Percentiles rank a stretch among this genome's conserved stretches.
Conservation (phyloP, 345 rosid genomes). For the Pistacia atlantica region DNA sequence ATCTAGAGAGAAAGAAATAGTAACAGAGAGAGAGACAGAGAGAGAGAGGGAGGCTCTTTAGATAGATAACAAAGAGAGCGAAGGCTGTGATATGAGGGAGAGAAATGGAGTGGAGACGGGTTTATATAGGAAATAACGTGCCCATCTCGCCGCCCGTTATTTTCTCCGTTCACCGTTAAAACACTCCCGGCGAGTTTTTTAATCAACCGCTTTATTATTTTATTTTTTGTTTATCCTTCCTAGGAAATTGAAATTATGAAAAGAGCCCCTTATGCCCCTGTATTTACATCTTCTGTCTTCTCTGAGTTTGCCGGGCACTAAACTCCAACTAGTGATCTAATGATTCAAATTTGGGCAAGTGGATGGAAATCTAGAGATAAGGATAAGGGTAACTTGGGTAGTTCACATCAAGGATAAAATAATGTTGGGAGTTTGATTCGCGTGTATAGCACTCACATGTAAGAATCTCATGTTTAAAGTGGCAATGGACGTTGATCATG, state of each 20-base stretch:
- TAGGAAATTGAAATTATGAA: not conserved
- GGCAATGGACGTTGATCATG: not conserved
- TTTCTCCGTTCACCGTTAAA: constrained; percentile 33
- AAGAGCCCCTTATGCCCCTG: not conserved
- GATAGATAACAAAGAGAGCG: constrained; percentile 8
- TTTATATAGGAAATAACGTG: constrained; percentile 61
- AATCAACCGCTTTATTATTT: not conserved
- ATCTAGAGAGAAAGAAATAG: constrained; percentile 27
- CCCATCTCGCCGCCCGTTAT: constrained; percentile 39
- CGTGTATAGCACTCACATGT: not conserved
- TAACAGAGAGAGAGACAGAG: constrained; percentile 13
- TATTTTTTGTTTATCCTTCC: not conserved
- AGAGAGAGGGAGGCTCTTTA: constrained; percentile 20
- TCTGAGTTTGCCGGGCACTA: not conserved
- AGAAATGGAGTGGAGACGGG: constrained; percentile 23
- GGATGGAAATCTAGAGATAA: not conserved
- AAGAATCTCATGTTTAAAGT: not conserved
- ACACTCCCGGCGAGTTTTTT: constrained; percentile 6
- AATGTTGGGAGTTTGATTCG: not conserved
- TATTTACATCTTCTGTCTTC: not conserved
- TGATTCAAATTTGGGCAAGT: not conserved
- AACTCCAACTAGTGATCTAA: not conserved
- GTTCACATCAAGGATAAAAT: not conserved
- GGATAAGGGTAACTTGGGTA: not conserved
- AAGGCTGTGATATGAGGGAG: constrained; percentile 20